Evolutionary conservation across 371 early-diverging fungal species (phyloP).

Genomic region (Syncephalastrum racemosum): DNA sequence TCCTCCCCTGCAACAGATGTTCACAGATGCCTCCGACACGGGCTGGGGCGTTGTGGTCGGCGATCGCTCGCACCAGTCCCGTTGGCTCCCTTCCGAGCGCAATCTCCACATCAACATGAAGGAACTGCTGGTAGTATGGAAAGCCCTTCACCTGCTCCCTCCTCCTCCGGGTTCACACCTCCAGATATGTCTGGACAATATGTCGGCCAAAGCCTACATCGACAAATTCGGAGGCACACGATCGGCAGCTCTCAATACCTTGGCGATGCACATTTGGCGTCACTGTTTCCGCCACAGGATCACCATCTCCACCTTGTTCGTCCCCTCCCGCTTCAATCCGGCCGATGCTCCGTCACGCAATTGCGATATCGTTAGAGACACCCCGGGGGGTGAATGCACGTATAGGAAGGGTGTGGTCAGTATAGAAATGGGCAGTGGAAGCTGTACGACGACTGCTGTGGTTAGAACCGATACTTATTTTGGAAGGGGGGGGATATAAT

Average conservation of each 20-base stretch:
- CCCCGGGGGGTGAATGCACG: too few species aligned
- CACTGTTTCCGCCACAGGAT: slow-evolving; percentile 19
- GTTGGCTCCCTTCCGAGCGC: slow-evolving; percentile 10
- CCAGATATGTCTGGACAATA: slow-evolving; percentile 24
- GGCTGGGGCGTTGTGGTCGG: slow-evolving; percentile 26
- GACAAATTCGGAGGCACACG: slow-evolving; percentile 28
- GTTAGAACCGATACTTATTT: too few species aligned
- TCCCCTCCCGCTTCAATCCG: slow-evolving; percentile 25
- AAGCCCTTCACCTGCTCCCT: slow-evolving; percentile 8
- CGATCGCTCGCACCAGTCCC: not conserved
- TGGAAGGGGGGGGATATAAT: too few species aligned
- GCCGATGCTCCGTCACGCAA: slow-evolving; percentile 24
- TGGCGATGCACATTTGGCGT: slow-evolving; percentile 17
- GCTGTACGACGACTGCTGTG: too few species aligned
- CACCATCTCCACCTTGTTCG: slow-evolving; percentile 18
- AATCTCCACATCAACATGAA: not conserved
- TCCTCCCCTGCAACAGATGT: slow-evolving; percentile 13
- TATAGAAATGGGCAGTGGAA: too few species aligned
- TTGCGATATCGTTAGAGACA: too few species aligned
- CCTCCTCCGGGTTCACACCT: slow-evolving; percentile 5
- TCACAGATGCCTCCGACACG: slow-evolving; percentile 28
- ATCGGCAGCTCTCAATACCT: slow-evolving; percentile 12
- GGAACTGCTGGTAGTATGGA: slow-evolving; percentile 9
- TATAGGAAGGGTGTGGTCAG: too few species aligned
- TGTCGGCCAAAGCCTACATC: slow-evolving; percentile 26